A percentile compares a stretch with the other conserved stretches of the same genome.
Conservation (phyloP, 108 stramenopile species). For the Thalassiosira profunda region DNA sequence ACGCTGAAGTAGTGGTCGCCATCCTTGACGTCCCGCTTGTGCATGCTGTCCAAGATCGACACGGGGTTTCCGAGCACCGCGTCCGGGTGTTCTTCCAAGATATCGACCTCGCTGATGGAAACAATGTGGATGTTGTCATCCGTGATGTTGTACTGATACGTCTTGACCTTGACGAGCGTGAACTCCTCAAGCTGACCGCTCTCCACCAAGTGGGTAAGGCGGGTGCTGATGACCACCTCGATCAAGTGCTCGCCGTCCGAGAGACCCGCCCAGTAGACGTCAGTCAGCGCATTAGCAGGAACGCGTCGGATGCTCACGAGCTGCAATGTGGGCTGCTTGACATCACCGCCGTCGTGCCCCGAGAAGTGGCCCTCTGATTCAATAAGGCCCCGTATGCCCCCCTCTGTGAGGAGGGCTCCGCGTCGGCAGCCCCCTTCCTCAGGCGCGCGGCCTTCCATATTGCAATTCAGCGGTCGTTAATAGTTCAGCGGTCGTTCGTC, state of each 20-base stretch:
- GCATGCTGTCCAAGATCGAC: slow-evolving; percentile 36
- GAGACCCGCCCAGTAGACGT: slow-evolving; percentile 47
- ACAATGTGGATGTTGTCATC: slow-evolving; percentile 55
- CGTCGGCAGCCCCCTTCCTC: too few relatives aligned
- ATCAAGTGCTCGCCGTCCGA: slow-evolving; percentile 41
- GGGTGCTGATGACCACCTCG: slow-evolving; percentile 49
- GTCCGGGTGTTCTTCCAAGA: background rate
- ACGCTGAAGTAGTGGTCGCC: slow-evolving; percentile 43
- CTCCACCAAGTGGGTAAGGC: slow-evolving; percentile 34
- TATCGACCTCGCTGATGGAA: slow-evolving; percentile 19
- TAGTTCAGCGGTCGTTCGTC: too few relatives aligned
- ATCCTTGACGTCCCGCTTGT: slow-evolving; percentile 24
- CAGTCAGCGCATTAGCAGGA: slow-evolving; percentile 49
- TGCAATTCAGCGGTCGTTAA: too few relatives aligned
- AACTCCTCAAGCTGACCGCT: slow-evolving; percentile 33
- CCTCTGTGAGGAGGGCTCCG: too few relatives aligned
- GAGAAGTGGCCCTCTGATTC: too few relatives aligned
- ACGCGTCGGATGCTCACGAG: slow-evolving; percentile 47
- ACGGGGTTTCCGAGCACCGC: slow-evolving; percentile 30
- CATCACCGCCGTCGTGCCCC: too few relatives aligned
- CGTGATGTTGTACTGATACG: slow-evolving; percentile 51
- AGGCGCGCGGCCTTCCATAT: too few relatives aligned
- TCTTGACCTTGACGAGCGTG: slow-evolving; percentile 26
- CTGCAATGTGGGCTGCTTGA: slow-evolving; percentile 33
- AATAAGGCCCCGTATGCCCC: too few relatives aligned